Base-by-base conservation (phyloP, 306 rosid genomes). In the Citrullus colocynthis region DNA sequence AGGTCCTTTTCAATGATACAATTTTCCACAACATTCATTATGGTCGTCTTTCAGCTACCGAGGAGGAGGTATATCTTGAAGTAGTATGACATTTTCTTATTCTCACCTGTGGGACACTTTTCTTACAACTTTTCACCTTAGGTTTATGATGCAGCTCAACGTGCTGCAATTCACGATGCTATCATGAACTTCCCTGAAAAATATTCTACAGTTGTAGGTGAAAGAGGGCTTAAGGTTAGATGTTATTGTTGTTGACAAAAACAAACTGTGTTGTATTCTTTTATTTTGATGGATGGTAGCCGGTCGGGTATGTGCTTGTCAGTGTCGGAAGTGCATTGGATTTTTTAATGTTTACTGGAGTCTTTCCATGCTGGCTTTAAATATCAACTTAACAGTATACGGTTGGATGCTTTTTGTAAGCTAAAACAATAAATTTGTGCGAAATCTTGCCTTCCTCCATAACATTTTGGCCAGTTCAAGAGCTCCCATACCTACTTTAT, bases 1-100 rank as follows among this genome's bases (percentile, higher is more conserved):
- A 95, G 98, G 98, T 92, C 63, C 96, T 95, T 81, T 92, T 95
- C 87, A 95, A 95, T 81, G 97, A 95, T 78, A 90, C 98, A 0
- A 95, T 92, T 80, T 95, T 81, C 74, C 98, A 95, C 82, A 95
- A 95, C 85, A 95, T 95, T 82, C 92, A 87, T 83, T 95, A 95
- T 66, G 98, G 98, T 34, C 80, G 90, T 34, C 96, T 95, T 66
- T 90, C 97, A 48, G 96, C 98, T 36, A 86, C 90, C 75, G 57
- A 92, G 81, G 97, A 95, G 80, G 98, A 95, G 95, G 97, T 90
- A 88, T 82, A 59, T 78, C 78, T 44, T 73, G 77, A 24, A 69
- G 41, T 57, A 62, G n/a, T 84, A 13, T 74, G 45, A 39, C 16
- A 30, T 82, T 63, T 16, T 70, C 55, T 24, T 37, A 58, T 81